phyloP scores from a whole-genome alignment of 164 flowering plant genomes.

The Magnolia officinalis region DNA sequence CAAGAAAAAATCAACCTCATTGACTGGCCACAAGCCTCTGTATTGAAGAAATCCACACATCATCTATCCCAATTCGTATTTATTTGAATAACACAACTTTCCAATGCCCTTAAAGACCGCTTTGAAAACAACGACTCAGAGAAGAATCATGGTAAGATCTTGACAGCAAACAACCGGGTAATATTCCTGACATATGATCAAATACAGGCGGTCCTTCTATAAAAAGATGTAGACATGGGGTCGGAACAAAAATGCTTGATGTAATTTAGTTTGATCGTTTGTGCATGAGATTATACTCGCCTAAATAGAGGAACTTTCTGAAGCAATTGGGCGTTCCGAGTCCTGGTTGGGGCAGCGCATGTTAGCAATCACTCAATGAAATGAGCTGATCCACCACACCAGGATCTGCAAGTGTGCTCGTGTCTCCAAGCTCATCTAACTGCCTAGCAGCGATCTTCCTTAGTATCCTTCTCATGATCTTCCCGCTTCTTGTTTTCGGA shows the following conservation, averaged over 20 bases:
- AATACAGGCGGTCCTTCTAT: no score
- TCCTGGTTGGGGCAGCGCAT: background rate
- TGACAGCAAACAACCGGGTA: no score
- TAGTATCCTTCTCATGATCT: constrained; percentile 93
- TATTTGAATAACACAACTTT: background rate
- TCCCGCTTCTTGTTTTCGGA: constrained; percentile 98
- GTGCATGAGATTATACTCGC: background rate
- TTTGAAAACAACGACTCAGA: no score
- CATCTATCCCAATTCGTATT: background rate
- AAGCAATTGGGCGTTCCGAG: background rate
- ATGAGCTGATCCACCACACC: constrained; percentile 84
- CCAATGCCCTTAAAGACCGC: background rate
- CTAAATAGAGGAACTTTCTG: background rate
- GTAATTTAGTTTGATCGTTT: background rate
- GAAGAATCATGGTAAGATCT: no score
- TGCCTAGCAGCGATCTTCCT: constrained; percentile 91
- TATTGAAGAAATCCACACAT: no score
- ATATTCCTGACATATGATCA: no score
- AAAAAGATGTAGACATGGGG: no score
- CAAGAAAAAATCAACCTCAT: no score
- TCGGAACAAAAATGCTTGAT: background rate
- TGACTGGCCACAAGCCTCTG: no score
- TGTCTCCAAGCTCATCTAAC: constrained; percentile 91
- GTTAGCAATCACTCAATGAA: constrained; percentile 52
- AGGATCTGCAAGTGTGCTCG: constrained; percentile 95